phyloP scores from a whole-genome alignment of 371 early-diverging fungal species.

The Mucor plumbeus region DNA sequence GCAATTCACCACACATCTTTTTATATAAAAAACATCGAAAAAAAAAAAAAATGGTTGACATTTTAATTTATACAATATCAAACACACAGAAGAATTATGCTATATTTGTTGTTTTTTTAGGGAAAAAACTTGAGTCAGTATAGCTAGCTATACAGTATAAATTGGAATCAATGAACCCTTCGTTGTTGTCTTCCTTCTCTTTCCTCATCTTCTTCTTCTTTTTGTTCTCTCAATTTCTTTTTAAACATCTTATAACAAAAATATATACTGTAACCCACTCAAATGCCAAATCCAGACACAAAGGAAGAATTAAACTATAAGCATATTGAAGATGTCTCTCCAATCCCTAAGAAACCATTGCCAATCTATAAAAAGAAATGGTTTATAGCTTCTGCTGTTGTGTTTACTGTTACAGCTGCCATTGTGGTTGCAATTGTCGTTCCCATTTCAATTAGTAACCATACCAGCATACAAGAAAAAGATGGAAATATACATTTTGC shows the following conservation, averaged over 20 bases:
- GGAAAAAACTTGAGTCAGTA: not conserved
- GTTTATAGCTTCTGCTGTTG: not conserved
- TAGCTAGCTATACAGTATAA: not conserved
- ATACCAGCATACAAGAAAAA: not conserved
- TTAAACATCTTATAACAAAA: not conserved
- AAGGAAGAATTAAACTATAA: not conserved
- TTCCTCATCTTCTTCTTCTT: not conserved
- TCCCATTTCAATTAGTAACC: not conserved
- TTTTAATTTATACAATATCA: slow-evolving; percentile 1
- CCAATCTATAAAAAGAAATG: slow-evolving; percentile 3
- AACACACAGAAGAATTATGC: too few relatives aligned
- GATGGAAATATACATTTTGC: not conserved
- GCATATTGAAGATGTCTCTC: not conserved
- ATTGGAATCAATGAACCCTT: not conserved
- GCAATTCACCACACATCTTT: not conserved
- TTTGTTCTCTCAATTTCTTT: not conserved
- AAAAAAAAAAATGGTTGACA: not conserved
- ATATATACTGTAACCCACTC: not conserved
- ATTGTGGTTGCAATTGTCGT: slow-evolving; percentile 8
- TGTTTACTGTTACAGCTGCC: not conserved
- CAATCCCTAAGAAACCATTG: not conserved
- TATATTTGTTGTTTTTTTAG: not conserved
- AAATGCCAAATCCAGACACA: not conserved
- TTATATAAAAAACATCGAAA: not conserved
- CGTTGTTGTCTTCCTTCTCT: not conserved